Percentiles rank a stretch among this genome's conserved stretches.
Evolutionary conservation across 192 early-diverging fungal genomes (phyloP).

Genomic region (Gamsiella multidivaricata): DNA sequence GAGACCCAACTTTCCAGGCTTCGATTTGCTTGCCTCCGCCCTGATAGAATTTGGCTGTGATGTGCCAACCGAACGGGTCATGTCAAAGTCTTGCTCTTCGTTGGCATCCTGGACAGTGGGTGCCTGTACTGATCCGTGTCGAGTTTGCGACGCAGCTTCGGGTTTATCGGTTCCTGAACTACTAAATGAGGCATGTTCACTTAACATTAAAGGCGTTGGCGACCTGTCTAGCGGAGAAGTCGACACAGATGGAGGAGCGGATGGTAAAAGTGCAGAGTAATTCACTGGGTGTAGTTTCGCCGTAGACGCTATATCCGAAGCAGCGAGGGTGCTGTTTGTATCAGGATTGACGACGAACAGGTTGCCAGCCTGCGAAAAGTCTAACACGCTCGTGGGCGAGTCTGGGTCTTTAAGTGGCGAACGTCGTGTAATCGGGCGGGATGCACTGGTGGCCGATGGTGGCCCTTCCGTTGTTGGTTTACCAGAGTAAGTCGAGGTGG

Average conservation of each 20-base stretch:
- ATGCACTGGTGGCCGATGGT: neutral
- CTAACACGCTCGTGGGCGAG: conserved; percentile 41
- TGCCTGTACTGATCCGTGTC: too few species aligned
- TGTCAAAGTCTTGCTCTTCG: conserved; percentile 26
- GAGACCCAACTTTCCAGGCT: conserved; percentile 28
- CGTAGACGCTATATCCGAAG: neutral
- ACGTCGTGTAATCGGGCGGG: conserved; percentile 13
- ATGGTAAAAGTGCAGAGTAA: too few species aligned
- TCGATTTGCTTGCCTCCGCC: conserved; percentile 23
- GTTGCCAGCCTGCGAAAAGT: conserved; percentile 47
- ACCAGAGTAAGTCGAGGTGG: conserved; percentile 1
- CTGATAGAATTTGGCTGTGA: conserved; percentile 4
- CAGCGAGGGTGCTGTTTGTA: neutral
- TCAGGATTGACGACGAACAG: conserved; percentile 55
- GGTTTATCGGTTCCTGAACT: too few species aligned
- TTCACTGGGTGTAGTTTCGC: too few species aligned
- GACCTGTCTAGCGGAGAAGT: too few species aligned
- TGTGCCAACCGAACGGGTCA: conserved; percentile 16
- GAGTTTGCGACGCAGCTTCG: too few species aligned
- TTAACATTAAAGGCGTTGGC: too few species aligned
- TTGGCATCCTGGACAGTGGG: neutral
- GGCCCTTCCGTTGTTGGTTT: neutral
- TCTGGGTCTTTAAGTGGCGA: conserved; percentile 39
- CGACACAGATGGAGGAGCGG: too few species aligned
- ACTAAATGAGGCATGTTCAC: too few species aligned